These are phyloP conservation scores for Taphrina pruni DNA, from an alignment of 1,139 yeast genomes.

Conservation along the genomic window DNA sequence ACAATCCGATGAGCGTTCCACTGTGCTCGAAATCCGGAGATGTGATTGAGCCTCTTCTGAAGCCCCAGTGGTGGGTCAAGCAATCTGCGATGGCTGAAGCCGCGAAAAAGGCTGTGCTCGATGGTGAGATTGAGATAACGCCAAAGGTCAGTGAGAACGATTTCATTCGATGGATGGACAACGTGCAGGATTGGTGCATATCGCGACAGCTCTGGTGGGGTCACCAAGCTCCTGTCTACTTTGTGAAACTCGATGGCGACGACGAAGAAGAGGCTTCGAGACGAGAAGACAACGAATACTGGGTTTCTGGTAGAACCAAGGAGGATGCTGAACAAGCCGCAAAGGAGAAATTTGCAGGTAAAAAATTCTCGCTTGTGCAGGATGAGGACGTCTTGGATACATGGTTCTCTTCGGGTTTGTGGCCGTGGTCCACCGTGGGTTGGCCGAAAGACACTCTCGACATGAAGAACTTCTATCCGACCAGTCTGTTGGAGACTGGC, in stretches of 20 bases:
- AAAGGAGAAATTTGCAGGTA: slow-evolving; percentile 68
- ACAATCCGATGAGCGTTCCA: slow-evolving; percentile 95
- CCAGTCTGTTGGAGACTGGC: slow-evolving; percentile 95
- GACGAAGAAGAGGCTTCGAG: slow-evolving; percentile 46
- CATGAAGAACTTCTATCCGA: slow-evolving; percentile 79
- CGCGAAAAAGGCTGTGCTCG: slow-evolving; percentile 73
- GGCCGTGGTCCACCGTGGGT: slow-evolving; percentile 97
- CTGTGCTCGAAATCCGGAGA: slow-evolving; percentile 95
- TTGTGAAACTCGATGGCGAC: slow-evolving; percentile 74
- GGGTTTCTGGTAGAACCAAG: slow-evolving; percentile 87
- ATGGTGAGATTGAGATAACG: slow-evolving; percentile 77
- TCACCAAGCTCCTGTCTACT: slow-evolving; percentile 96
- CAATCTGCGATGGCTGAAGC: slow-evolving; percentile 88
- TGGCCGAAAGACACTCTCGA: slow-evolving; percentile 87
- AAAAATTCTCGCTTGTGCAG: slow-evolving; percentile 72
- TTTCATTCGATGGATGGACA: slow-evolving; percentile 93
- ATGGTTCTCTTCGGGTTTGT: slow-evolving; percentile 97
- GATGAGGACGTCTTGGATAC: slow-evolving; percentile 98
- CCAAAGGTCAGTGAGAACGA: slow-evolving; percentile 93
- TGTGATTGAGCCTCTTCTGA: slow-evolving; percentile 90
- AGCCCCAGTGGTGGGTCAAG: slow-evolving; percentile 99
- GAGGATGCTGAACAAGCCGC: slow-evolving; percentile 90
- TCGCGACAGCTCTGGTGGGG: slow-evolving; percentile 99
- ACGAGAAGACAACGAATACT: slow-evolving; percentile 65
- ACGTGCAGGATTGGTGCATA: slow-evolving; percentile 99